Evolutionary conservation across 2,329 filamentous ascomycete genomes (phyloP), one percentile per base, ranked within the genome.

Genomic region (Penicillium verrucosum): DNA sequence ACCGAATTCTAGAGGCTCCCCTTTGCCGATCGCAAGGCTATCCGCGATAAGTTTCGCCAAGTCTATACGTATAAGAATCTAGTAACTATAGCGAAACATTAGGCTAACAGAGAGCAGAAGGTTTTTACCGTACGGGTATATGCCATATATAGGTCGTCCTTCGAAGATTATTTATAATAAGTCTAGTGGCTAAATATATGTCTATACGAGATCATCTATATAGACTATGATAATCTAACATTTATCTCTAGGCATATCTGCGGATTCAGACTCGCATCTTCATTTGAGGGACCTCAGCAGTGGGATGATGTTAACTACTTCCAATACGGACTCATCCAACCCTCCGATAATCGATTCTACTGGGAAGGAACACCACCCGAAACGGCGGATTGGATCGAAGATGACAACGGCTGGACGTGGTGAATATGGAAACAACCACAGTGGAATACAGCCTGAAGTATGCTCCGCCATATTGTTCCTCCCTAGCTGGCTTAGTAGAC

Each of bases 341-440:
- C 25, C 27, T 46, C 42, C 34, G 18, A 40, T 40, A 46, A 12
- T 25, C 34, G 1, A 40, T 46, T 53, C 14, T 1, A 53, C 42
- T 53, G n/a, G 51, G 42, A 53, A 53, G 51, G 42, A 25, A 53
- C 41, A 46, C 51, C 50, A 46, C 41, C 50, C 51, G 34, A 41
- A 14, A 46, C 41, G 14, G 36, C 14, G 34, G 42, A 53, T 53
- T 53, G 42, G 42, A 27, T 46, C 18, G 10, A 52, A 30, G 50
- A 46, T 41, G 9, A 11, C 42, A 41, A 46, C 42, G 51, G 51
- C 51, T 53, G 51, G 51, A 53, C 14, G 18, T 53, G 42, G 51
- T 46, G 27, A 53, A 53, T 46, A 38, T 41, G 51, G 42, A 40
- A 38, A 46, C 4, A 46, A 40, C 9, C 34, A 32, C 21, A 21